Conservation (phyloP, 345 rosid genomes). For the thale cress (Arabidopsis thaliana) region DNA sequence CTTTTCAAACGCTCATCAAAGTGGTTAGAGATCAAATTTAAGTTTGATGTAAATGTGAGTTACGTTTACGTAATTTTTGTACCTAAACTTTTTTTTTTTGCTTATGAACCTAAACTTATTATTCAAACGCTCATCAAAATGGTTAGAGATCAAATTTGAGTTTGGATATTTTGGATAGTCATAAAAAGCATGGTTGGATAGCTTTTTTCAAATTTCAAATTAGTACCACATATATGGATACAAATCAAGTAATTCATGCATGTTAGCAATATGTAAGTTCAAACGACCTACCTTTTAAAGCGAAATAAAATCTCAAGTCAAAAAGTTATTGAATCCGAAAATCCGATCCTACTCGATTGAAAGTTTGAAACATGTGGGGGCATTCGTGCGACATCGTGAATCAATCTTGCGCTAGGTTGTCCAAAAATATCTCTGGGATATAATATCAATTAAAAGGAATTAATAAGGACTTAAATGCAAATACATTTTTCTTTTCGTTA, state of each 20-base stretch:
- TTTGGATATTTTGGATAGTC: no score
- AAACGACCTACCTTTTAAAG: no score
- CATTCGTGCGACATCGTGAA: conserved; percentile 27
- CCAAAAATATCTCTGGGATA: conserved; percentile 8
- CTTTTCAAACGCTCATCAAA: background rate
- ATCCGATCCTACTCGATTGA: background rate
- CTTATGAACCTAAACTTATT: background rate
- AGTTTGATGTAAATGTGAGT: no score
- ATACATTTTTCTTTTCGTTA: background rate
- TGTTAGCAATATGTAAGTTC: no score
- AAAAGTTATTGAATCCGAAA: background rate
- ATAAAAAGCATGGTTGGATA: no score
- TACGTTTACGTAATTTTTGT: background rate
- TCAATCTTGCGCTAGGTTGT: background rate
- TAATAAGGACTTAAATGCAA: conserved; percentile 28
- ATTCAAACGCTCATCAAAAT: background rate
- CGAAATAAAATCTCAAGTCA: no score
- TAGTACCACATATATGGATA: no score
- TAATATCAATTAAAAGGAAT: conserved; percentile 1
- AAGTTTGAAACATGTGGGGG: background rate
- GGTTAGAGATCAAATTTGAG: background rate
- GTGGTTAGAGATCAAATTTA: background rate
- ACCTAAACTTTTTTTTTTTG: background rate
- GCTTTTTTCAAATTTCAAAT: background rate
- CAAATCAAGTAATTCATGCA: no score